Evolutionary conservation across 306 rosid species (phyloP).

Genomic region (Ormosia semicastrata): DNA sequence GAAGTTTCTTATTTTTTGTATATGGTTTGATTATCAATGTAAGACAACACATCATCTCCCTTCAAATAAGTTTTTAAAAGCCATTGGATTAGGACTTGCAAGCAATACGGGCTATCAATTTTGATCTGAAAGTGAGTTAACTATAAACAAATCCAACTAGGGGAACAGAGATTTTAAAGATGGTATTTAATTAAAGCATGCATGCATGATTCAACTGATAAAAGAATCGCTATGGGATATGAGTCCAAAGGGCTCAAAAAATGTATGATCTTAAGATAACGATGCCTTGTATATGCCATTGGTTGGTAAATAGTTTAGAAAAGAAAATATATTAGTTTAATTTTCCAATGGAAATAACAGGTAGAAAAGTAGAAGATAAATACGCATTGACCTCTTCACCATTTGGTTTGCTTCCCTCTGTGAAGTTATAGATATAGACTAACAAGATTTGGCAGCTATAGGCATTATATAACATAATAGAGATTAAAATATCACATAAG

Average conservation of each 20-base stretch:
- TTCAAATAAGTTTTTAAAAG: conserved; percentile 28
- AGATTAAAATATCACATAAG: neutral
- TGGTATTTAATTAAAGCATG: conserved; percentile 27
- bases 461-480: conserved; percentile 35
- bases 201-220: conserved; percentile 24
- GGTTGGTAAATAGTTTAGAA: conserved; percentile 29
- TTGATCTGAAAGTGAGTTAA: conserved; percentile 31
- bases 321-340: neutral
- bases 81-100: conserved; percentile 41
- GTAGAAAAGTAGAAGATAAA: conserved; percentile 21
- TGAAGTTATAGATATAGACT: conserved; percentile 24
- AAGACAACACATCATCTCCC: conserved; percentile 12
- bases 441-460: conserved; percentile 45
- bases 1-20: neutral
- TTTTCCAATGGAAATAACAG: conserved; percentile 22
- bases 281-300: conserved; percentile 33
- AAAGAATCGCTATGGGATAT: conserved; percentile 35
- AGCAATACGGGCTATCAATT: conserved; percentile 24
- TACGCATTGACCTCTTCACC: conserved; percentile 46
- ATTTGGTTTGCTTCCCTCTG: conserved; percentile 38
- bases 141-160: conserved; percentile 48
- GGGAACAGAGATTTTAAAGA: conserved; percentile 36
- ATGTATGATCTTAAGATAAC: conserved; percentile 31
- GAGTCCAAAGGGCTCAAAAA: conserved; percentile 22
- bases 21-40: conserved; percentile 14